Evolutionary conservation across 768 basidiomycete genomes (phyloP), one percentile per base, ranked within the genome.

Genomic region (Flagelloscypha sp.): DNA sequence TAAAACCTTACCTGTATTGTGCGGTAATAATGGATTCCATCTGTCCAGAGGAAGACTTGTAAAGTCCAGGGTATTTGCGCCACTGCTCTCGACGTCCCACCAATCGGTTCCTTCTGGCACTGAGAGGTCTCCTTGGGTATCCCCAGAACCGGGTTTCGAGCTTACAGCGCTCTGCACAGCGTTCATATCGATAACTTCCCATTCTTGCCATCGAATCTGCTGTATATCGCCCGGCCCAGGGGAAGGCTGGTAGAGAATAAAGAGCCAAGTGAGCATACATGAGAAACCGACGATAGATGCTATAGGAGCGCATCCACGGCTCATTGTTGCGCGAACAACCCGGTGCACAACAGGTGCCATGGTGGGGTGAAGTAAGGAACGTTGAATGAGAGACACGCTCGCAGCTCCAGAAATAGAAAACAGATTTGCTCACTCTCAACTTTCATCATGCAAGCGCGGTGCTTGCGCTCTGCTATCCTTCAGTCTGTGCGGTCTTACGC

Each of bases 171-270:
- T 21, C 5, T 11, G 22, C 16, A 41, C 34, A 3, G 41, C 25
- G 2, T n/a, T 11, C 17, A 68, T 53, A 2, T 59, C 54, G 1
- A 90, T 65, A 3, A 71, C 49, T 28, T 85, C 89, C 86, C 86
- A 94, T 6, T 82, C 70, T 48, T 93, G 89, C 89, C 89, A 93
- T 19, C 88, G 88, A 13, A 95, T 62, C 29, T 73, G 69, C 48
- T 88, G 84, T 10, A 68, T 53, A 10, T 68, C 54, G 1, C 84
- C 84, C 12, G 84, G 84, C 3, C 84, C 84, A 2, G 66, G 65
- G 7, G 71, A 73, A 3, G 84, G 85, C 52, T 87, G 84, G 48
- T 88, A 83, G 21, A 94, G 75, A 15, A 90, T 63, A 49, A 88
- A 86, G 22, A 86, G 59, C 52, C 79, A 83, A 2, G 77, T 74